Conservation (phyloP, 2,329 filamentous ascomycete species). For the Monosporascus sp. region DNA sequence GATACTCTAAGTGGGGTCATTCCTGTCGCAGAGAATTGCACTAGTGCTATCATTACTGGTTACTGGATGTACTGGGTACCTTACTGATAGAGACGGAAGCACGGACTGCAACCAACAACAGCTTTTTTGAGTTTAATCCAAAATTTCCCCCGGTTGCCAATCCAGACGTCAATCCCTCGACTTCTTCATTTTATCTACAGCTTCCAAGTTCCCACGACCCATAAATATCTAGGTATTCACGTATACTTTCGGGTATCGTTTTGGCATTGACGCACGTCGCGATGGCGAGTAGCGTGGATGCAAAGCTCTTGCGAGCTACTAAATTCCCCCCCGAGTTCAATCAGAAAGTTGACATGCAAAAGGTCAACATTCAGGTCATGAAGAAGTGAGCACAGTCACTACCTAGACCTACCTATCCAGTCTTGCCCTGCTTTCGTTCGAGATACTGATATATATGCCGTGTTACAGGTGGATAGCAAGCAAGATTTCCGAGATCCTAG, state of each 20-base stretch:
- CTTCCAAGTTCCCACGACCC: not conserved
- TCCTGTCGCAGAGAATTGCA: not conserved
- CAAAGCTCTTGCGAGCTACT: conserved; percentile 82
- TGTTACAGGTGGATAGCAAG: conserved; percentile 79
- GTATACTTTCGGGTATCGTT: not conserved
- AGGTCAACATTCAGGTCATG: conserved; percentile 96
- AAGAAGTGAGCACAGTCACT: conserved; percentile 68
- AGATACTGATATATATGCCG: not conserved
- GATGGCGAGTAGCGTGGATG: conserved; percentile 83
- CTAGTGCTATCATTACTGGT: not conserved
- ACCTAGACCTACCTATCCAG: not conserved
- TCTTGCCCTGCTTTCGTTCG: conserved; percentile 1
- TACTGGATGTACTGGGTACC: not conserved
- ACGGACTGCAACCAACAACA: too few species aligned
- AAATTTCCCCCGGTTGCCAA: not conserved
- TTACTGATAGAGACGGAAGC: too few species aligned
- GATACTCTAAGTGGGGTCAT: not conserved
- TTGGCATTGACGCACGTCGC: not conserved
- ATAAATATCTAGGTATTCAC: not conserved
- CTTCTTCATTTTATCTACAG: not conserved
- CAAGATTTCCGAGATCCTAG: conserved; percentile 80
- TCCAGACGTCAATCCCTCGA: not conserved
- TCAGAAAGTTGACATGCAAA: conserved; percentile 93
- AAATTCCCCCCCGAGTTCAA: conserved; percentile 93
- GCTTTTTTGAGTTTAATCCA: not conserved